Percentiles rank a stretch among this genome's conserved stretches.
phyloP scores from a whole-genome alignment of 2,329 filamentous ascomycete species.

The Zasmidium cellare region DNA sequence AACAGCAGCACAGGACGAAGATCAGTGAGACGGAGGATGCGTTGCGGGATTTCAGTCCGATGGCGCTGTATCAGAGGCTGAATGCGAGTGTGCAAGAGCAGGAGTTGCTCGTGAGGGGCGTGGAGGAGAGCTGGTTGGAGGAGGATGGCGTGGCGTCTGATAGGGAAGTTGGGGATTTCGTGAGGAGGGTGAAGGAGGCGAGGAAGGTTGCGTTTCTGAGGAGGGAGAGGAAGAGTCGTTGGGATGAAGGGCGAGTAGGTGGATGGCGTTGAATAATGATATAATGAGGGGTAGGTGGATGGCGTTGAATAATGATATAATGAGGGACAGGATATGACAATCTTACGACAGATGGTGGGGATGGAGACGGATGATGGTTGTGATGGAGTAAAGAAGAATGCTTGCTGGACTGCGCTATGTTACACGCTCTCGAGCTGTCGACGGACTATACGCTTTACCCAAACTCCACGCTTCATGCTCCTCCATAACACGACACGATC shows the following conservation, averaged over 20 bases:
- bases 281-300: slow-evolving; percentile 68
- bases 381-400: not conserved
- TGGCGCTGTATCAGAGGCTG: slow-evolving; percentile 80
- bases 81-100: slow-evolving; percentile 78
- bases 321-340: slow-evolving; percentile 69
- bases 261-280: slow-evolving; percentile 72
- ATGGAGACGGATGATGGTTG: no score
- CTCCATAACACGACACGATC: not conserved
- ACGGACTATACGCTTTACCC: slow-evolving; percentile 1
- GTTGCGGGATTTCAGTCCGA: slow-evolving; percentile 79
- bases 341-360: no score
- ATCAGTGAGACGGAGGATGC: slow-evolving; percentile 86
- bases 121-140: slow-evolving; percentile 93
- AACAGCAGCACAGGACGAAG: slow-evolving; percentile 88
- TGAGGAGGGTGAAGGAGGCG: slow-evolving; percentile 76
- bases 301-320: slow-evolving; percentile 61
- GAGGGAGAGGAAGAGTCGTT: slow-evolving; percentile 83
- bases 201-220: slow-evolving; percentile 76
- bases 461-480: slow-evolving; percentile 16
- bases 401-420: slow-evolving; percentile 1
- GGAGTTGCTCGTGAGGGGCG: slow-evolving; percentile 72
- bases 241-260: slow-evolving; percentile 93
- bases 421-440: slow-evolving; percentile 7
- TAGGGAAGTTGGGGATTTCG: slow-evolving; percentile 82
- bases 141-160: slow-evolving; percentile 64